Evolutionary conservation across 2,329 filamentous ascomycete genomes (phyloP).

Genomic region (Trichoderma oligosporum): DNA sequence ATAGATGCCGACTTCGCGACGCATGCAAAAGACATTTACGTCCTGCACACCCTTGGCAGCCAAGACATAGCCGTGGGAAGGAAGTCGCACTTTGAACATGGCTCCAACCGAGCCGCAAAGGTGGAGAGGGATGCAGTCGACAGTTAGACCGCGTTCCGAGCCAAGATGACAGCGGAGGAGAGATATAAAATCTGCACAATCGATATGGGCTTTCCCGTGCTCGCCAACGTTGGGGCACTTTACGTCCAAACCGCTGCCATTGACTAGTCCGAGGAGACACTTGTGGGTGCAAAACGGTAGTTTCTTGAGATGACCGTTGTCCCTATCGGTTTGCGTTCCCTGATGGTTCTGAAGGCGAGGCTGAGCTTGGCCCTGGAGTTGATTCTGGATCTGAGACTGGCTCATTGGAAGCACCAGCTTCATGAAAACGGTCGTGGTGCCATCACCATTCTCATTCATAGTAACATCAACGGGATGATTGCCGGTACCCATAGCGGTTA

Average conservation of each 20-base stretch:
- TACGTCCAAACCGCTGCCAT: constrained; percentile 25
- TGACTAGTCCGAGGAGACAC: constrained; percentile 30
- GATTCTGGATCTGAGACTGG: too few relatives aligned
- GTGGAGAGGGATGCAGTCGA: constrained; percentile 27
- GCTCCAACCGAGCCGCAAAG: constrained; percentile 29
- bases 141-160: neutral
- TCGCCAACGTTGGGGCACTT: constrained; percentile 1
- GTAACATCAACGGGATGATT: too few relatives aligned
- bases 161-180: too few relatives aligned
- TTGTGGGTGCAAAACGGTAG: constrained; percentile 30
- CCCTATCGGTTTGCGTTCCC: too few relatives aligned
- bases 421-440: too few relatives aligned
- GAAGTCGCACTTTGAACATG: constrained; percentile 38
- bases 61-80: constrained; percentile 36
- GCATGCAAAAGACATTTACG: constrained; percentile 23
- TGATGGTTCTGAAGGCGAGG: too few relatives aligned
- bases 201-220: neutral
- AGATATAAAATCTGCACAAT: too few relatives aligned
- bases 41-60: constrained; percentile 39
- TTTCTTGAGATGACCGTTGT: too few relatives aligned
- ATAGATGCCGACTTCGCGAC: constrained; percentile 34
- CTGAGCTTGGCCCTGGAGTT: too few relatives aligned
- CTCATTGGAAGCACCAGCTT: too few relatives aligned
- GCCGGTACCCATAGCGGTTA: too few relatives aligned
- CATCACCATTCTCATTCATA: too few relatives aligned